Conservation (phyloP, 495 filamentous ascomycete genomes). For the Penicillium subrubescens region DNA sequence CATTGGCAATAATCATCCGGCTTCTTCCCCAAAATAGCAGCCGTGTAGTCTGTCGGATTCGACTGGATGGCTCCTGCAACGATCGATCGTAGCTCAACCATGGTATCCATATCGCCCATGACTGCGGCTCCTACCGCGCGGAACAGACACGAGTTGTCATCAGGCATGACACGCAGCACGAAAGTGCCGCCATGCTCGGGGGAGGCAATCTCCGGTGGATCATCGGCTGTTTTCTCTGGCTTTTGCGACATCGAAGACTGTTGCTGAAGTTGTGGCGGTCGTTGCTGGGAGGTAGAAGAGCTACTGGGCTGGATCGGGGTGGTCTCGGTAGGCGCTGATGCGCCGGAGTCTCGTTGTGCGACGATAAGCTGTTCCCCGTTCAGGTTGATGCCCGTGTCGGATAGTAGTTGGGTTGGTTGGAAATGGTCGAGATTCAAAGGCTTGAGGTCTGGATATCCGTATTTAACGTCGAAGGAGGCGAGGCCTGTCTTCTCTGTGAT, state of each 20-base stretch:
- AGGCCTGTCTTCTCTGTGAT: conserved; percentile 58
- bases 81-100: conserved; percentile 75
- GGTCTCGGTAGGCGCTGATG: conserved; percentile 11
- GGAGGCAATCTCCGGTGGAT: conserved; percentile 71
- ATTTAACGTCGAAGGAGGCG: conserved; percentile 72
- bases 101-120: conserved; percentile 69
- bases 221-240: conserved; percentile 35
- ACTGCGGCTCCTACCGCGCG: conserved; percentile 82
- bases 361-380: conserved; percentile 85
- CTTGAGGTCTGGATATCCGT: conserved; percentile 77
- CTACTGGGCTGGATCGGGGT: not conserved
- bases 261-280: conserved; percentile 11
- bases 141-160: conserved; percentile 96
- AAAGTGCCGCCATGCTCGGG: conserved; percentile 63
- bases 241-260: conserved; percentile 25
- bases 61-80: conserved; percentile 78
- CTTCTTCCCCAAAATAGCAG: conserved; percentile 73
- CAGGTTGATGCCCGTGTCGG: conserved; percentile 64
- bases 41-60: conserved; percentile 69
- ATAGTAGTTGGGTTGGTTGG: conserved; percentile 47
- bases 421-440: conserved; percentile 61
- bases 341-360: conserved; percentile 43
- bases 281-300: conserved; percentile 13
- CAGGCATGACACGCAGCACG: conserved; percentile 92
- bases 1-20: conserved; percentile 81